Base-by-base conservation (phyloP, 1,284 basidiomycete species). In the Irpex sp. region DNA sequence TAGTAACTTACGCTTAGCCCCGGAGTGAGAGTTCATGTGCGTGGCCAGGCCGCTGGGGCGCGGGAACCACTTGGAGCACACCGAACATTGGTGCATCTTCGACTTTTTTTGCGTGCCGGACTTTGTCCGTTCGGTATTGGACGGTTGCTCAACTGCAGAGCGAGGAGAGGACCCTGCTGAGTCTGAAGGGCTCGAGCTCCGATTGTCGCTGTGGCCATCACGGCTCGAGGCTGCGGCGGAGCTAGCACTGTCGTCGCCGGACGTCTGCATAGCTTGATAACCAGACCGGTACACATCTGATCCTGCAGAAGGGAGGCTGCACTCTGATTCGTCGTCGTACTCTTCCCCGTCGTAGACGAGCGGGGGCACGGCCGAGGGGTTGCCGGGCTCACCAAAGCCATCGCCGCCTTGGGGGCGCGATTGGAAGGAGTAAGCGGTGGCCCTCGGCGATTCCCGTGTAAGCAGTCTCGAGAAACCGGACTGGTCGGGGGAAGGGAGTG, bases 11-110 rank as follows among this genome's bases (percentile, higher is more conserved):
- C 88, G 89, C 73, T 85, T 86, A 44, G 81, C 81, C 47, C 87
- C 86, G 0, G 83, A 87, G 71, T 91, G 88, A 47, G 85, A 85
- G 66, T 88, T 85, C 86, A 89, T 89, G 74, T 91, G 88, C 9
- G 88, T 89, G 59, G 79, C 78, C 55, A 91, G 78, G n/a, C 85
- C 87, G 65, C 86, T 88, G 0, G 88, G 88, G 37, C 85, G 77
- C 61, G 85, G 85, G 71, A 89, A 89, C 49, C 79, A 72, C 73
- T 88, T 88, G 49, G 76, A 72, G 71, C 86, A 88, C 3, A 86
- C 76, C 21, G 72, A 73, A 70, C 86, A 85, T 65, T 77, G 75
- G 70, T 84, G 82, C 78, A 83, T 82, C 72, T 83, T 84, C 38
- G 78, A 76, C 70, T 79, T 80, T 70, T 80, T 80, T 62, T 74